A percentile compares a stretch with the other conserved stretches of the same genome.
Evolutionary conservation across 257 asterid species (phyloP).

Genomic region (Lycium ferocissimum): DNA sequence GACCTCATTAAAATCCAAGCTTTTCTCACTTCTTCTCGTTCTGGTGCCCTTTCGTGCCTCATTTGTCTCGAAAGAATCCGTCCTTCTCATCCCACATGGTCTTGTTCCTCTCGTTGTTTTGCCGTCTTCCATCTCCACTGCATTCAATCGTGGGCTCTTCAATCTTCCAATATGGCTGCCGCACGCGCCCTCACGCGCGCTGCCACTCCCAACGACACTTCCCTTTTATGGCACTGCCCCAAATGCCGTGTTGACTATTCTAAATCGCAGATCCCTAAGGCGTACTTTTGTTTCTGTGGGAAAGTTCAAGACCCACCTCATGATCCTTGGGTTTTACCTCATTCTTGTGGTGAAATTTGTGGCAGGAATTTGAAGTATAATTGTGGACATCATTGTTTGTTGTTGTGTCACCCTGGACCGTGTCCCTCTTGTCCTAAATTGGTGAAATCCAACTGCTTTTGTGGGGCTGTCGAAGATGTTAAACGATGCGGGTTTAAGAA

Average conservation of each 20-base stretch:
- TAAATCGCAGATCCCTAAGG: slow-evolving; percentile 67
- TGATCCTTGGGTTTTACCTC: slow-evolving; percentile 96
- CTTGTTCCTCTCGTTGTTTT: slow-evolving; percentile 84
- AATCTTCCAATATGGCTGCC: slow-evolving; percentile 72
- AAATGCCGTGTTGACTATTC: slow-evolving; percentile 86
- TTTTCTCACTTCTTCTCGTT: slow-evolving; percentile 84
- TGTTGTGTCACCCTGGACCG: slow-evolving; percentile 92
- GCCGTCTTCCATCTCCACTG: slow-evolving; percentile 90
- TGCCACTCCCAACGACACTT: slow-evolving; percentile 49
- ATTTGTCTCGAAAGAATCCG: slow-evolving; percentile 92
- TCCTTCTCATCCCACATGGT: slow-evolving; percentile 90
- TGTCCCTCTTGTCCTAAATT: slow-evolving; percentile 94
- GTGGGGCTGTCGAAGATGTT: slow-evolving; percentile 78
- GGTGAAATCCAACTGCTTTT: slow-evolving; percentile 69
- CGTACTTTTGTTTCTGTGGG: slow-evolving; percentile 80
- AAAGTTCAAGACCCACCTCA: slow-evolving; percentile 75
- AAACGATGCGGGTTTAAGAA: slow-evolving; percentile 87
- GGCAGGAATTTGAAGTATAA: slow-evolving; percentile 66
- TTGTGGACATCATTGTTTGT: slow-evolving; percentile 82
- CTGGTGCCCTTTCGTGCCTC: slow-evolving; percentile 94
- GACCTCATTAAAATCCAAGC: slow-evolving; percentile 90
- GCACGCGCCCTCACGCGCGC: slow-evolving; percentile 87
- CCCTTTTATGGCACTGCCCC: slow-evolving; percentile 90
- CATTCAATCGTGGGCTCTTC: slow-evolving; percentile 93
- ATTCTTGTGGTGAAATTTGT: slow-evolving; percentile 92